Evolutionary conservation across 1,139 yeast species (phyloP).

Genomic region (Magnusiomyces sp.): DNA sequence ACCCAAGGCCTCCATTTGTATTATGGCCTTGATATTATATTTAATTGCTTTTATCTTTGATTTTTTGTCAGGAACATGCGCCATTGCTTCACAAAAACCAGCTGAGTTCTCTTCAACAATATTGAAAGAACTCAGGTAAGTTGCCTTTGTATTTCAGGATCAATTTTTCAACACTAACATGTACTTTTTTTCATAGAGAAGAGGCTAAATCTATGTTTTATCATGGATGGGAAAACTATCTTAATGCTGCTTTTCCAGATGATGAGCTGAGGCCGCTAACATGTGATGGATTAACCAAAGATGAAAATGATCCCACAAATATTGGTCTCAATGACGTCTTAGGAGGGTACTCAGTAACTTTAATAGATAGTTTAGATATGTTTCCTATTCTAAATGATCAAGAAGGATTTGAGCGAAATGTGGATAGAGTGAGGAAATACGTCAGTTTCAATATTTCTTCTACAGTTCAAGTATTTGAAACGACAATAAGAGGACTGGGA

Average conservation of each 20-base stretch:
- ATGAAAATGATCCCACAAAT: conserved; percentile 44
- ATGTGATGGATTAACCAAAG: conserved; percentile 64
- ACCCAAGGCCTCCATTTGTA: no score
- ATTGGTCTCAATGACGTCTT: conserved; percentile 69
- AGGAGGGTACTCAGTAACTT: conserved; percentile 73
- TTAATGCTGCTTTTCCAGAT: conserved; percentile 63
- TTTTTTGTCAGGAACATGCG: no score
- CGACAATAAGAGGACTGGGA: conserved; percentile 71
- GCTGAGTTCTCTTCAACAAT: background rate
- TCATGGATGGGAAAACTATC: conserved; percentile 73
- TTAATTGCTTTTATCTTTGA: no score
- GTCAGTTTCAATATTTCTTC: conserved; percentile 53
- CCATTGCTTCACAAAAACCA: no score
- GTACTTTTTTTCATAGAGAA: background rate
- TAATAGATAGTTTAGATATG: conserved; percentile 73
- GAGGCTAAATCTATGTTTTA: conserved; percentile 38
- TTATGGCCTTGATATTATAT: no score
- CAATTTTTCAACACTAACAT: no score
- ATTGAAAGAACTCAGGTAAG: background rate
- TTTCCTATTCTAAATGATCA: conserved; percentile 64
- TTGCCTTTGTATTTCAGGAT: no score
- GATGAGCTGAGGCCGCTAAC: conserved; percentile 75
- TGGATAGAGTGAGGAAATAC: conserved; percentile 39
- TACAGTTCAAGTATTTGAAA: conserved; percentile 79
- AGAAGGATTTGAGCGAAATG: conserved; percentile 42